These are phyloP conservation scores for Iberis pinnata DNA, from an alignment of 345 rosid species.

Conservation along the genomic window DNA sequence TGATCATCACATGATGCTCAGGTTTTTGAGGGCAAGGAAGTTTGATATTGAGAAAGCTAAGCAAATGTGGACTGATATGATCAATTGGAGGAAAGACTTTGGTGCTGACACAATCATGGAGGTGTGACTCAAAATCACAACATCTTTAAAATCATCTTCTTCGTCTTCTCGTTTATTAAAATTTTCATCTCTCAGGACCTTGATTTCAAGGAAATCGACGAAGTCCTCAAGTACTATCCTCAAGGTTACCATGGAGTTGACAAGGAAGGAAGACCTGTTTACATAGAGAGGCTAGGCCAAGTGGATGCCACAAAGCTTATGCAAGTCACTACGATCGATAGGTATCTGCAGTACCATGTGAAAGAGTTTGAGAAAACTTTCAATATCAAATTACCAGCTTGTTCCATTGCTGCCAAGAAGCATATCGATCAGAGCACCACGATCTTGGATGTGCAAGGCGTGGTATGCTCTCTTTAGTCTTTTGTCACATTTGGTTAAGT, in stretches of 20 bases:
- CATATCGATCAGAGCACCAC: constrained; percentile 93
- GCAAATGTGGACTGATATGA: constrained; percentile 92
- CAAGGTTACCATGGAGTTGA: constrained; percentile 95
- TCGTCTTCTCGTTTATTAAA: neutral
- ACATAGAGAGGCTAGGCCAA: constrained; percentile 78
- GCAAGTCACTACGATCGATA: constrained; percentile 87
- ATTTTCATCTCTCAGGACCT: constrained; percentile 44
- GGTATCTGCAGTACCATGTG: constrained; percentile 79
- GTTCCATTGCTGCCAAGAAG: constrained; percentile 71
- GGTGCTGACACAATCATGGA: constrained; percentile 71
- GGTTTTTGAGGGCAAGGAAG: constrained; percentile 89
- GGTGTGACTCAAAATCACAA: constrained; percentile 32
- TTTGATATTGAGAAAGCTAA: constrained; percentile 78
- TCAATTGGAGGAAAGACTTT: constrained; percentile 80
- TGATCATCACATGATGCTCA: constrained; percentile 75
- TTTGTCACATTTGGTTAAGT: neutral
- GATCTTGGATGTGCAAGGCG: constrained; percentile 92
- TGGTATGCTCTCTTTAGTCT: constrained; percentile 45
- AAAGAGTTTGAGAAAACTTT: constrained; percentile 83
- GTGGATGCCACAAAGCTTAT: constrained; percentile 74
- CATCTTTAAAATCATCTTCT: neutral
- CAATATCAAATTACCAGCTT: constrained; percentile 63
- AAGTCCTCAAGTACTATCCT: constrained; percentile 73
- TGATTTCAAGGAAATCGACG: constrained; percentile 67
- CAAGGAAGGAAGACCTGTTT: constrained; percentile 79